These are phyloP conservation scores for Phanerochaete carnosa DNA, from an alignment of 768 basidiomycete species.

Conservation along the genomic window DNA sequence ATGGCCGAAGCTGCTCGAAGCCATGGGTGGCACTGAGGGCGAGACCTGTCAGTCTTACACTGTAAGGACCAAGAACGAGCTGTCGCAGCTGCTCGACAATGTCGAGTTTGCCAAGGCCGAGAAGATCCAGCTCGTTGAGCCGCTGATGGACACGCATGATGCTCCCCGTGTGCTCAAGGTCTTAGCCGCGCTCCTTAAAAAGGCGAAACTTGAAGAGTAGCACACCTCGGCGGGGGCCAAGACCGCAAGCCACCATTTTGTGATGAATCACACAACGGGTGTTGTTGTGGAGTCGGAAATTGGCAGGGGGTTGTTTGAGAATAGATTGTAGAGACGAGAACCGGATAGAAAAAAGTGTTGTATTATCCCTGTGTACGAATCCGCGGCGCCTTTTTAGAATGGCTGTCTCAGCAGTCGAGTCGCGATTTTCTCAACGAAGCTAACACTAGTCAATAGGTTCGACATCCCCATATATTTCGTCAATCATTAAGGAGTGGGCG, in stretches of 20 bases:
- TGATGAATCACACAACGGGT: no score
- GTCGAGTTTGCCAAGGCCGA: constrained; percentile 56
- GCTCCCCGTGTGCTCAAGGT: constrained; percentile 62
- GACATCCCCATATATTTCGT: no score
- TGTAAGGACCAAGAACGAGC: constrained; percentile 62
- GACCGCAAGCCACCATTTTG: neutral
- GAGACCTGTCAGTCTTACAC: constrained; percentile 57
- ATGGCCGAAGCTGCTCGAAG: constrained; percentile 61
- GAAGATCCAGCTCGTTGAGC: constrained; percentile 77
- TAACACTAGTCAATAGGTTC: no score
- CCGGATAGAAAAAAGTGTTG: no score
- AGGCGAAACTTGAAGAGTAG: constrained; percentile 46
- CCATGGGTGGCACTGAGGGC: constrained; percentile 52
- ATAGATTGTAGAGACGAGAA: neutral
- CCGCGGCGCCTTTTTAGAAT: no score
- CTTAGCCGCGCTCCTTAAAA: constrained; percentile 52
- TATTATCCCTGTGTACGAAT: no score
- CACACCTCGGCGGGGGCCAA: constrained; percentile 23
- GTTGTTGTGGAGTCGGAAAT: neutral
- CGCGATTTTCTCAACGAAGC: no score
- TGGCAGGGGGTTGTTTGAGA: no score
- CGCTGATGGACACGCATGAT: constrained; percentile 70
- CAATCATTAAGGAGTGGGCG: no score
- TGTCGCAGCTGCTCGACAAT: constrained; percentile 65
- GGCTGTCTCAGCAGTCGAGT: no score